phyloP scores from a whole-genome alignment of 805 yeast species.

The Saccharomyces mikatae region DNA sequence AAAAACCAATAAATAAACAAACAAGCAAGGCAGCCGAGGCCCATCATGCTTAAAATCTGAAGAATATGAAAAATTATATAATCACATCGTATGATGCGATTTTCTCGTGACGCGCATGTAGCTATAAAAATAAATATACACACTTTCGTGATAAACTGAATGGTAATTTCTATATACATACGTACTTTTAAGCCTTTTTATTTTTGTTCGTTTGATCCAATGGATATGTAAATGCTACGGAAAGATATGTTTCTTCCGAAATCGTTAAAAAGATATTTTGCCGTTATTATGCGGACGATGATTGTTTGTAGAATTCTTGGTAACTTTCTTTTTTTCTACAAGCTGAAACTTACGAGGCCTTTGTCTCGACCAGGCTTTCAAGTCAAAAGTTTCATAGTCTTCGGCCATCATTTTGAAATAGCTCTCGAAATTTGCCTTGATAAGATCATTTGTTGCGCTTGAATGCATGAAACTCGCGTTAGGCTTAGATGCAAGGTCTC shows the following conservation, averaged over 20 bases:
- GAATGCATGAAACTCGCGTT: background rate
- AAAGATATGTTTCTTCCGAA: background rate
- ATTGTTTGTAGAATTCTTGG: background rate
- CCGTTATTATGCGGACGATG: background rate
- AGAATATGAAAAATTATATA: background rate
- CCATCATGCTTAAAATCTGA: background rate
- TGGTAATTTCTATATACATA: background rate
- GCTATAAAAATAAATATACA: background rate
- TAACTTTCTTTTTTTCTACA: background rate
- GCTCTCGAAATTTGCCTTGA: slow-evolving; percentile 20
- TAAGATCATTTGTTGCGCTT: slow-evolving; percentile 7
- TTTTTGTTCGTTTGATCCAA: background rate
- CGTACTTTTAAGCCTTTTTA: background rate
- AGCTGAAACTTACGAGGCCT: slow-evolving; percentile 5
- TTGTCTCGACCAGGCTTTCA: slow-evolving; percentile 9
- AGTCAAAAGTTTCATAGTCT: slow-evolving; percentile 24
- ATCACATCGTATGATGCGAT: background rate
- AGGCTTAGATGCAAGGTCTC: background rate
- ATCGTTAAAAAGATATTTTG: background rate
- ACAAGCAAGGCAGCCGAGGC: background rate
- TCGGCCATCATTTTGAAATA: slow-evolving; percentile 26
- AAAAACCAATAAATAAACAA: background rate
- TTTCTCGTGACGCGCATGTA: background rate
- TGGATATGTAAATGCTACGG: background rate
- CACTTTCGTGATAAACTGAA: background rate